Evolutionary conservation across 345 rosid genomes (phyloP).

Genomic region (Geranium brycei): DNA sequence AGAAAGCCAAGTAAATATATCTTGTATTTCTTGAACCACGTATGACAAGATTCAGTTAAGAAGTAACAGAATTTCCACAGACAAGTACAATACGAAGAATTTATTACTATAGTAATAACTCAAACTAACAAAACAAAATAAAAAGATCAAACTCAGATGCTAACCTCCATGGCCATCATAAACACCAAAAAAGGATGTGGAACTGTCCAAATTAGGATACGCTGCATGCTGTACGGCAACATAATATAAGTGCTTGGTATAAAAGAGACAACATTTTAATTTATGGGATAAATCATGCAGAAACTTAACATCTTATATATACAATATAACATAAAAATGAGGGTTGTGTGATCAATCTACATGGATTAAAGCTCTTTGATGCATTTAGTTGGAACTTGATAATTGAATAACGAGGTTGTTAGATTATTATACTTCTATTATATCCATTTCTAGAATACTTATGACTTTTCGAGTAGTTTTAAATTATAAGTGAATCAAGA

Average conservation of each 20-base stretch:
- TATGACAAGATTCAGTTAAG: neutral
- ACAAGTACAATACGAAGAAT: neutral
- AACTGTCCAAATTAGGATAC: slow-evolving; percentile 42
- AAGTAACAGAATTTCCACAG: neutral
- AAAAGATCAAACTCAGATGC: slow-evolving; percentile 5
- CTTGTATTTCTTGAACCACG: neutral
- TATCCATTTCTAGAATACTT: neutral
- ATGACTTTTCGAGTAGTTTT: neutral
- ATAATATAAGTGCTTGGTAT: slow-evolving; percentile 1
- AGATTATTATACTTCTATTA: neutral
- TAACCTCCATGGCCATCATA: slow-evolving; percentile 90
- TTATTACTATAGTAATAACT: neutral
- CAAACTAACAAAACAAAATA: neutral
- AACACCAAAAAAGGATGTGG: slow-evolving; percentile 71
- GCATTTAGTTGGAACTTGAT: neutral
- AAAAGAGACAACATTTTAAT: neutral
- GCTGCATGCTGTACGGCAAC: slow-evolving; percentile 49
- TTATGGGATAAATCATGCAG: neutral
- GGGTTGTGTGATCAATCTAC: neutral
- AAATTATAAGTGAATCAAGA: neutral
- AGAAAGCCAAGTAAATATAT: neutral
- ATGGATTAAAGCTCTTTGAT: neutral
- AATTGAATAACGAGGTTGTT: too few relatives aligned
- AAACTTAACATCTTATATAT: neutral
- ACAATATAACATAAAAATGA: neutral